These are phyloP conservation scores for Neltuma alba DNA, from an alignment of 306 rosid species.

Conservation along the genomic window DNA sequence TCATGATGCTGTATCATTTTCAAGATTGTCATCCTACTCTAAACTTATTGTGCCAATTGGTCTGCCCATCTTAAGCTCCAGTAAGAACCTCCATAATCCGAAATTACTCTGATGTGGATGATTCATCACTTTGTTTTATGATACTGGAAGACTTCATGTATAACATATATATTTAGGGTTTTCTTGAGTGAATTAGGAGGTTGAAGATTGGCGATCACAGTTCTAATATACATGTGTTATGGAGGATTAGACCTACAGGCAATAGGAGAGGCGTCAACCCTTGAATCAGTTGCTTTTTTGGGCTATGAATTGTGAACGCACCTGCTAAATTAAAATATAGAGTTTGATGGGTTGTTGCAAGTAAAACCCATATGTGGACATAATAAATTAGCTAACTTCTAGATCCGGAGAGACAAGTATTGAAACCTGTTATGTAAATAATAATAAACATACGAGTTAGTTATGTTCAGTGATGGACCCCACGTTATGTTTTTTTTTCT, in stretches of 20 bases:
- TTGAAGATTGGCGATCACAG: not conserved
- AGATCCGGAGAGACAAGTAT: not conserved
- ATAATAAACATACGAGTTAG: not conserved
- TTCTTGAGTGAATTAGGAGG: not conserved
- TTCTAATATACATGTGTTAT: not conserved
- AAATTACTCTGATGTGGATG: slow-evolving; percentile 9
- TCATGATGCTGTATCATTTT: slow-evolving; percentile 84
- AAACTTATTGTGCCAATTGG: slow-evolving; percentile 84
- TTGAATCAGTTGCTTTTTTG: not conserved
- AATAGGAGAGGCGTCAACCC: not conserved
- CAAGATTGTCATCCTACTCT: slow-evolving; percentile 74
- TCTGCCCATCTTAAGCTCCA: slow-evolving; percentile 66
- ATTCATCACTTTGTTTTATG: slow-evolving; percentile 19
- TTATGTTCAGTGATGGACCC: not conserved
- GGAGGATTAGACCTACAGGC: not conserved
- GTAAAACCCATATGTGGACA: too few species aligned
- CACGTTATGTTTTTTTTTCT: too few species aligned
- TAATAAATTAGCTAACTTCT: too few species aligned
- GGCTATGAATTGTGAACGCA: not conserved
- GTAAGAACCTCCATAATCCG: slow-evolving; percentile 49
- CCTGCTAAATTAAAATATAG: too few species aligned
- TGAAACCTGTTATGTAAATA: not conserved
- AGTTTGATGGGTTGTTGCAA: too few species aligned
- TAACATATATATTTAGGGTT: not conserved
- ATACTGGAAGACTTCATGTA: not conserved